Base-by-base conservation (phyloP, 305 asterid genomes). In the Fraxinus platypoda region DNA sequence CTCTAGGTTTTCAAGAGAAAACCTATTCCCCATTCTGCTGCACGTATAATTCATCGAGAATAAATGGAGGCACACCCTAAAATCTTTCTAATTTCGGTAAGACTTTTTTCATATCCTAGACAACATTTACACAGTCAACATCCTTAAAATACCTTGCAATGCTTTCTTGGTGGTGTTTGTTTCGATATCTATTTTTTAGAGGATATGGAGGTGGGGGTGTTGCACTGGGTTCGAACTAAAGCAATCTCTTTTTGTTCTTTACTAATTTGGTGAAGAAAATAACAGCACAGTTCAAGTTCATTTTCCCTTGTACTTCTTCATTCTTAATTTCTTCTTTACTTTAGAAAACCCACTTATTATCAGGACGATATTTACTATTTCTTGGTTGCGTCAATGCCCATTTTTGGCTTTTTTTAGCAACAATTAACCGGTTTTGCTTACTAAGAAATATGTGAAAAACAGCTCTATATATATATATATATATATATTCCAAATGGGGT, bases 241-340 rank as follows among this genome's bases (percentile, higher is more conserved):
- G 73, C 73, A 25, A 23, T 8, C 26, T 25, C 26, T 8, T 62
- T 64, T 25, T 64, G 8, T 23, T 52, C 6, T 64, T 82, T 71
- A 31, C 82, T 71, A 75, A 73, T 62, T 46, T 78, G 78, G 41
- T 71, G 33, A 21, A 38, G 84, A 84, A 77, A 79, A 77, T 80
- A 84, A 77, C 84, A 49, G 72, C 52, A 8, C 19, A 28, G 33
- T 77, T 21, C 80, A 46, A 81, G 78, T 74, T 80, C 70, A 83
- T 76, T 80, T 46, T 52, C 43, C 35, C 78, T 68, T 81, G 37
- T 43, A 43, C 71, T 28, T 46, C 66, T 28, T 26, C 77, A 35
- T 80, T 46, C 38, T 38, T 21, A 6, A 26, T 59, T 78, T 13
- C 31, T 11, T 38, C 4, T 8, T 57, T 38, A 62, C 38, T 35